A percentile compares a stretch with the other conserved stretches of the same genome.
These are phyloP conservation scores for Hymenoscyphus salicellus DNA, from an alignment of 2,329 filamentous ascomycete species.

Conservation along the genomic window DNA sequence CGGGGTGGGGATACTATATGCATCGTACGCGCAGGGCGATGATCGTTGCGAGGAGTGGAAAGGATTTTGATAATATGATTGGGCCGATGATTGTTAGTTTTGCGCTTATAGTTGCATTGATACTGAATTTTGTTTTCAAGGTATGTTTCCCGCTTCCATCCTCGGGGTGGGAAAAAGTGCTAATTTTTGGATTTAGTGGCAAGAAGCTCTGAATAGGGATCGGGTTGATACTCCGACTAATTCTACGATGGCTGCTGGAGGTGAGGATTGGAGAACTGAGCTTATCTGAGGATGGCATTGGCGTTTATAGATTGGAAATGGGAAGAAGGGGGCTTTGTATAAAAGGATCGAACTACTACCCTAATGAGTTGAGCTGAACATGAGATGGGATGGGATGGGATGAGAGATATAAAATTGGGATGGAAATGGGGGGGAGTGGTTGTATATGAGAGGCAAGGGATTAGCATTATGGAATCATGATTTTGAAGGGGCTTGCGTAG, in stretches of 20 bases:
- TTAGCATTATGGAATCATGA: too few species aligned
- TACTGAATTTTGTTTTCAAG: constrained; percentile 87
- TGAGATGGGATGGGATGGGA: background rate
- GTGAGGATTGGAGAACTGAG: constrained; percentile 16
- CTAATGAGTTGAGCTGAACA: background rate
- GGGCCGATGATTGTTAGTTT: constrained; percentile 82
- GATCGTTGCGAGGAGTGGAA: constrained; percentile 82
- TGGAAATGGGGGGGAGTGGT: background rate
- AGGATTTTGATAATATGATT: constrained; percentile 85
- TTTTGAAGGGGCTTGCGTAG: too few species aligned
- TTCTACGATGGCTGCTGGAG: background rate
- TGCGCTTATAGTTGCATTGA: constrained; percentile 72
- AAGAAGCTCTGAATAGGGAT: constrained; percentile 23
- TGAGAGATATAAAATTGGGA: background rate
- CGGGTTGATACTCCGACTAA: constrained; percentile 14
- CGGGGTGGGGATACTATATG: constrained; percentile 83
- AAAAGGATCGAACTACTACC: background rate
- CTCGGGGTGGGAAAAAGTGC: too few species aligned
- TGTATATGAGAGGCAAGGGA: too few species aligned
- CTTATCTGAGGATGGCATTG: constrained; percentile 12
- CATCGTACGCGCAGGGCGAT: constrained; percentile 71
- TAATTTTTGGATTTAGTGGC: constrained; percentile 24
- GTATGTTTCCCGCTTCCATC: constrained; percentile 43
- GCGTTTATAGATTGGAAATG: background rate
- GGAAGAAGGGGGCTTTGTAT: background rate